Evolutionary conservation across 106 monocot species (phyloP).

Genomic region (Apostasia shenzhenica): DNA sequence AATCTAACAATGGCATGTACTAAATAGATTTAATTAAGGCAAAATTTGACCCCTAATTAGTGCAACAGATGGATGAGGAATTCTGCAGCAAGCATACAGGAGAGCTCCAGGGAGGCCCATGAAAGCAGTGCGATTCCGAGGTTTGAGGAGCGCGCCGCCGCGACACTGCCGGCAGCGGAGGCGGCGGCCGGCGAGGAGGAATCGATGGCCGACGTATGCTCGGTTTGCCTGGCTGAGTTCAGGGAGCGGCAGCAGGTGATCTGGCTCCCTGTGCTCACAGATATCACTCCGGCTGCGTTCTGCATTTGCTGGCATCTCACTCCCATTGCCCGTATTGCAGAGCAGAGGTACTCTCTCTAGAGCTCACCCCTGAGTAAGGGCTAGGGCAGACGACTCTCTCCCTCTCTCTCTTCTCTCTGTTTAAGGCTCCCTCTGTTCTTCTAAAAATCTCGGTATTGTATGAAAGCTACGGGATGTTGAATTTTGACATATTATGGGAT

Average conservation of each 20-base stretch:
- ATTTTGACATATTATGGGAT: too few relatives aligned
- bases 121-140: not conserved
- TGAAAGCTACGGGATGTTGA: too few relatives aligned
- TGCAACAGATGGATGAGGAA: slow-evolving; percentile 6
- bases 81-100: not conserved
- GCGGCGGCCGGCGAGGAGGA: slow-evolving; percentile 12
- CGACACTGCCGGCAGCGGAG: too few relatives aligned
- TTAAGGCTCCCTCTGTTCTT: too few relatives aligned
- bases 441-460: too few relatives aligned
- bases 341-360: slow-evolving; percentile 10
- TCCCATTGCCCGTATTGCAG: slow-evolving; percentile 34
- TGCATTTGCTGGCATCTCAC: slow-evolving; percentile 26
- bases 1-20: too few relatives aligned
- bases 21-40: too few relatives aligned
- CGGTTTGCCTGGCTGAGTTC: slow-evolving; percentile 48
- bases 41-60: too few relatives aligned
- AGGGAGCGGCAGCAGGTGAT: slow-evolving; percentile 13
- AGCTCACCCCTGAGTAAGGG: not conserved
- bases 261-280: slow-evolving; percentile 48
- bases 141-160: not conserved
- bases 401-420: too few relatives aligned
- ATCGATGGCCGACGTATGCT: slow-evolving; percentile 29
- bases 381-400: not conserved
- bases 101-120: not conserved
- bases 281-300: slow-evolving; percentile 35